A percentile compares a stretch with the other conserved stretches of the same genome.
Evolutionary conservation across 805 yeast genomes (phyloP).

Genomic region (Candida krabiensis): DNA sequence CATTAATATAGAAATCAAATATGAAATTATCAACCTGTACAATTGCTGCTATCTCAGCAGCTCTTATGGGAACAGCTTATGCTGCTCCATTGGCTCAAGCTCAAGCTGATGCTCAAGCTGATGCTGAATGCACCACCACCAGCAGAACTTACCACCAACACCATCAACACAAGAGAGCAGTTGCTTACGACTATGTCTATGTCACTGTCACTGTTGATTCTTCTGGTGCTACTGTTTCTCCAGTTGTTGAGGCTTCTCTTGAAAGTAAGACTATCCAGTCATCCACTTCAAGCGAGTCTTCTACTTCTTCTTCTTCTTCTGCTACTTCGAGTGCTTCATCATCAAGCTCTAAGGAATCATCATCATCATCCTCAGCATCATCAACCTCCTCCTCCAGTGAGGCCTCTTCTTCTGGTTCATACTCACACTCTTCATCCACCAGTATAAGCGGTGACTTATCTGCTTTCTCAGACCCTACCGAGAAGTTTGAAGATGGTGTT

Average conservation of each 20-base stretch:
- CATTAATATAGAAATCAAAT: background rate
- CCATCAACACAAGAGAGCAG: conserved; percentile 61
- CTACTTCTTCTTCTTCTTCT: conserved; percentile 29
- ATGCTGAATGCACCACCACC: conserved; percentile 41
- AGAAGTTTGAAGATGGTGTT: conserved; percentile 70
- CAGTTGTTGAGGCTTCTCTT: conserved; percentile 31
- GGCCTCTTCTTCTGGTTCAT: conserved; percentile 27
- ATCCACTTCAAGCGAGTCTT: conserved; percentile 27
- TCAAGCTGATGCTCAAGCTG: conserved; percentile 39
- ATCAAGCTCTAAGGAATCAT: conserved; percentile 16
- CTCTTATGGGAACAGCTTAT: conserved; percentile 22
- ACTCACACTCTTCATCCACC: conserved; percentile 35
- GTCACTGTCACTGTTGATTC: conserved; percentile 55
- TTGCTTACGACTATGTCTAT: conserved; percentile 46
- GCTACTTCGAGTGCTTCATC: conserved; percentile 17
- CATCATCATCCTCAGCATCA: conserved; percentile 27
- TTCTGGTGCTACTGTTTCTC: conserved; percentile 44
- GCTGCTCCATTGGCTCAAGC: conserved; percentile 35
- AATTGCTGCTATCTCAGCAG: conserved; percentile 26
- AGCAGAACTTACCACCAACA: conserved; percentile 48
- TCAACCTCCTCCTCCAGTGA: conserved; percentile 19
- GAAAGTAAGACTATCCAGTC: conserved; percentile 15
- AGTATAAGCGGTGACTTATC: conserved; percentile 57
- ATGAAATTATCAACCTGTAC: conserved; percentile 28
- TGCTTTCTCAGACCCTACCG: conserved; percentile 55